phyloP scores from a whole-genome alignment of 306 rosid species.

The Gastrolobium villosum region DNA sequence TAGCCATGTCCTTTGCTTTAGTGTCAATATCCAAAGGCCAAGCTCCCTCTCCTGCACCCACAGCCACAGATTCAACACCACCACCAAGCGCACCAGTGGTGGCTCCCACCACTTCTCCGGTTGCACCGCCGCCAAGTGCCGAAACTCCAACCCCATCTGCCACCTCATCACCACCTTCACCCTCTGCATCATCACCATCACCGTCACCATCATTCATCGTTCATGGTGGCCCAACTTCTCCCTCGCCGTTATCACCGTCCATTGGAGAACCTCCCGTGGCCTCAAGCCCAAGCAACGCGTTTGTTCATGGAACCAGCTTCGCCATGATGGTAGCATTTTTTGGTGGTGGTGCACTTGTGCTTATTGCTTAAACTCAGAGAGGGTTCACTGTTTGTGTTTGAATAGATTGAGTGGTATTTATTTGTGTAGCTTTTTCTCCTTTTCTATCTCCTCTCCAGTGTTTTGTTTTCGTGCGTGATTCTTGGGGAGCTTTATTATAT shows the following conservation, averaged over 20 bases:
- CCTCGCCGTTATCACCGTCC: background rate
- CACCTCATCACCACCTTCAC: constrained; percentile 36
- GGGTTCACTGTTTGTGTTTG: constrained; percentile 3
- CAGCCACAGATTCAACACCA: background rate
- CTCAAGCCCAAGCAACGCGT: background rate
- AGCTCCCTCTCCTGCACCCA: constrained; percentile 52
- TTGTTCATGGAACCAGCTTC: constrained; percentile 49
- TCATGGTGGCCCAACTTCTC: background rate
- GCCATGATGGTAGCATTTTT: constrained; percentile 47
- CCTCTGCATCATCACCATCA: background rate
- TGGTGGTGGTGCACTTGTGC: constrained; percentile 48
- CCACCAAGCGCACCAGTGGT: background rate
- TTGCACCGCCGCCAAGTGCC: constrained; percentile 2
- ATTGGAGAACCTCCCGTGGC: background rate
- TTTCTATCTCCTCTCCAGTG: too few species aligned
- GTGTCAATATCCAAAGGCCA: constrained; percentile 53
- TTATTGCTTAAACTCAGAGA: constrained; percentile 19
- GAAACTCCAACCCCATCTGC: constrained; percentile 18
- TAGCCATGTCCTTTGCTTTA: constrained; percentile 49
- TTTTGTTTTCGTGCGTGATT: too few species aligned
- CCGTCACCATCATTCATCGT: background rate
- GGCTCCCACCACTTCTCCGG: constrained; percentile 19
- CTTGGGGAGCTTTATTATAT: too few species aligned
- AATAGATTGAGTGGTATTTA: constrained; percentile 37
- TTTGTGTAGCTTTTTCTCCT: constrained; percentile 40